Conservation (phyloP, 371 early-diverging fungal species). For the Catenaria anguillulae region DNA sequence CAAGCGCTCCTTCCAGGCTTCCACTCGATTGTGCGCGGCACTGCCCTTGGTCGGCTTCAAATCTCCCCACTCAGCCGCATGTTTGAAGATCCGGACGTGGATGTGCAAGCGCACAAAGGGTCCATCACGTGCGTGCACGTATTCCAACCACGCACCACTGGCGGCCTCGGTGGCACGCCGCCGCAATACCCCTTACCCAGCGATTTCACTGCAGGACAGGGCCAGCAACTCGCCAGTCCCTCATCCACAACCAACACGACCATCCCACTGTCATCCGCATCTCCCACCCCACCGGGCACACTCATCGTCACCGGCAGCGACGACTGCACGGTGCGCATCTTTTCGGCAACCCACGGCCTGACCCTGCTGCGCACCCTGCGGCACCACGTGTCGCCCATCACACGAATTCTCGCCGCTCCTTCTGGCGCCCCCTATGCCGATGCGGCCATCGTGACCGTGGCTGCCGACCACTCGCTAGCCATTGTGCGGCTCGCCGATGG, state of each 20-base stretch:
- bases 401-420: not conserved
- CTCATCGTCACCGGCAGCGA: not conserved
- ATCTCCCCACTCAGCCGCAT: not conserved
- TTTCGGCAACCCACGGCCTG: not conserved
- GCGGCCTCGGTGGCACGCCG: too few relatives aligned
- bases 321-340: not conserved
- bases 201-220: too few relatives aligned
- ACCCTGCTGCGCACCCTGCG: not conserved
- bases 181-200: too few relatives aligned
- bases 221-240: too few relatives aligned
- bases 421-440: not conserved
- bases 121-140: not conserved
- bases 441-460: not conserved
- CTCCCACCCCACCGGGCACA: too few relatives aligned
- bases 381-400: not conserved
- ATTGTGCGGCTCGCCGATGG: not conserved
- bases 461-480: not conserved
- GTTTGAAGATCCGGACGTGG: not conserved
- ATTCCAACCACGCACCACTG: too few relatives aligned
- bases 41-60: not conserved
- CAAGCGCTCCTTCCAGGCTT: not conserved
- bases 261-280: too few relatives aligned
- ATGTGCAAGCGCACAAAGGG: not conserved
- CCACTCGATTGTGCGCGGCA: not conserved
- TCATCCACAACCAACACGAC: too few relatives aligned